phyloP scores from a whole-genome alignment of 1,139 yeast species.

The Yamadazyma dushanensis region DNA sequence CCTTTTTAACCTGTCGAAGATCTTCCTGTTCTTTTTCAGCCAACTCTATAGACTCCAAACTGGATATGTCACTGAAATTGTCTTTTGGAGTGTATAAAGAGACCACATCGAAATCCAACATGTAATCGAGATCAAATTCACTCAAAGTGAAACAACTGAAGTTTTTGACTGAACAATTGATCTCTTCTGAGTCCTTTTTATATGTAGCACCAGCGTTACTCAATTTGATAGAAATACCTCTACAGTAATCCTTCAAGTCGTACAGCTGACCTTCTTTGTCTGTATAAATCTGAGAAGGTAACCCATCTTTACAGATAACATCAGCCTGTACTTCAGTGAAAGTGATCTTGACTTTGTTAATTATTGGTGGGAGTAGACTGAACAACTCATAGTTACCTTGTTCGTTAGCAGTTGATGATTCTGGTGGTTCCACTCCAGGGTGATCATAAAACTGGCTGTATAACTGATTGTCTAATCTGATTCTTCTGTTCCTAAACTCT shows the following conservation, averaged over 20 bases:
- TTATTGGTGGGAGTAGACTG: constrained; percentile 29
- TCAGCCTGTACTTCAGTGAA: constrained; percentile 33
- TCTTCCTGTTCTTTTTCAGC: constrained; percentile 21
- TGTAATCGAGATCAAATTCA: constrained; percentile 38
- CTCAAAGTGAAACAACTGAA: constrained; percentile 40
- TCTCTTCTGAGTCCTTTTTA: constrained; percentile 23
- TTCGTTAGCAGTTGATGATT: constrained; percentile 5
- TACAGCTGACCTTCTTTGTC: constrained; percentile 27
- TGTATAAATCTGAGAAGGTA: constrained; percentile 33
- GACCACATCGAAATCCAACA: constrained; percentile 37
- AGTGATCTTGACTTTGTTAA: constrained; percentile 28
- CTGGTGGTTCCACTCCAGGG: background rate
- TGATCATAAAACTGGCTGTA: constrained; percentile 18
- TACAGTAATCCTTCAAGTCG: constrained; percentile 39
- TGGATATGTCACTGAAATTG: constrained; percentile 37
- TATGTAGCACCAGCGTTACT: constrained; percentile 23
- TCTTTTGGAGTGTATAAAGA: constrained; percentile 22
- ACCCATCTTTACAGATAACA: constrained; percentile 43
- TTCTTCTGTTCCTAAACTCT: constrained; percentile 31
- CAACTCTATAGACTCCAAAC: constrained; percentile 29
- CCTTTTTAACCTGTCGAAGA: constrained; percentile 33
- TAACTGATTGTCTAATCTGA: constrained; percentile 26
- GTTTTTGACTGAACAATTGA: constrained; percentile 20
- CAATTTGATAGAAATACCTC: constrained; percentile 39
- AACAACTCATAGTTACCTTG: constrained; percentile 25